phyloP scores from a whole-genome alignment of 169 alveolate genomes.

The Cryptosporidium sp. region DNA sequence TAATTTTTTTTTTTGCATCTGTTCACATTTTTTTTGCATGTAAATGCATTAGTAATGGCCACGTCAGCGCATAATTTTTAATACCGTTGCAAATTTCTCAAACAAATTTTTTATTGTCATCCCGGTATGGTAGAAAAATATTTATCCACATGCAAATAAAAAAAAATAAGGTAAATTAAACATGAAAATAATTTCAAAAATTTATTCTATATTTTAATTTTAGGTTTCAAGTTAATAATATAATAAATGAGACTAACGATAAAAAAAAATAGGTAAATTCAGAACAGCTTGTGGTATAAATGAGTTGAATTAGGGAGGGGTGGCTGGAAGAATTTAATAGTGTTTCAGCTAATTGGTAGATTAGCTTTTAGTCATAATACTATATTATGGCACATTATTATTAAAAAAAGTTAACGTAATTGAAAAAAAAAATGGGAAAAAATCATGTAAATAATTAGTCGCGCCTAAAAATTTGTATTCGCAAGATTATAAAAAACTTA shows the following conservation, averaged over 20 bases:
- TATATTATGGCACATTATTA: neutral
- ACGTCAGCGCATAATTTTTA: conserved; percentile 11
- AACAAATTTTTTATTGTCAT: neutral
- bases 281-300: neutral
- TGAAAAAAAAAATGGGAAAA: neutral
- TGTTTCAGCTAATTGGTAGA: neutral
- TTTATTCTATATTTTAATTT: neutral
- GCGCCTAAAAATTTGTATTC: conserved; percentile 22
- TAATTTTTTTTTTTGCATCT: neutral
- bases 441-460: conserved; percentile 43
- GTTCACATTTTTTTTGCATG: conserved; percentile 13
- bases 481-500: neutral
- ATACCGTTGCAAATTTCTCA: conserved; percentile 2
- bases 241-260: neutral
- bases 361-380: neutral
- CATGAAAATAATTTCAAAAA: neutral
- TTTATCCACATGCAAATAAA: neutral
- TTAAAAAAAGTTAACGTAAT: neutral
- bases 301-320: neutral
- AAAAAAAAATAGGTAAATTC: neutral
- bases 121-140: neutral
- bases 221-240: neutral
- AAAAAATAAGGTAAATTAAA: neutral
- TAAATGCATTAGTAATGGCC: conserved; percentile 12
- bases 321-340: neutral